These are phyloP conservation scores for Mychonastes homosphaera DNA, from an alignment of 139 green algal species.

Conservation along the genomic window DNA sequence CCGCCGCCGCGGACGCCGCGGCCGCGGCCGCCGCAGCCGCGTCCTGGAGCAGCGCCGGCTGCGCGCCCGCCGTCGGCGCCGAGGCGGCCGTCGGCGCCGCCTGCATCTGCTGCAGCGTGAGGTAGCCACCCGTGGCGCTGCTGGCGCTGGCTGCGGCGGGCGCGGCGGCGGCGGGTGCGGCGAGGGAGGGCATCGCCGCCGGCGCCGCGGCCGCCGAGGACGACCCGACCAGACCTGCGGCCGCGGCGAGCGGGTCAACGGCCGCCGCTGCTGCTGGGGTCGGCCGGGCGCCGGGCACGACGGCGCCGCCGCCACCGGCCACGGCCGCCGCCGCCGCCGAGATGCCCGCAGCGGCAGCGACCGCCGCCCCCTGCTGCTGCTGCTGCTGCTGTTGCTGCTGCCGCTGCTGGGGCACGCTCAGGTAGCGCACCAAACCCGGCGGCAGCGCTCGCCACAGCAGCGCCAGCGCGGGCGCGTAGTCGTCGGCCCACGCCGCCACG, in stretches of 20 bases:
- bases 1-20: neutral
- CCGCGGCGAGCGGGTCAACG: neutral
- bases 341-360: neutral
- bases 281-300: neutral
- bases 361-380: neutral
- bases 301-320: constrained; percentile 3
- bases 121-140: too few species aligned
- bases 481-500: constrained; percentile 70
- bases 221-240: neutral
- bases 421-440: constrained; percentile 56
- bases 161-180: neutral
- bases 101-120: too few species aligned
- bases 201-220: constrained; percentile 1
- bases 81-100: too few species aligned
- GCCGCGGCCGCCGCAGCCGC: neutral
- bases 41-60: neutral
- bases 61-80: too few species aligned
- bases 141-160: neutral
- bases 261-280: neutral
- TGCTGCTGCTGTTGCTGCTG: constrained; percentile 10
- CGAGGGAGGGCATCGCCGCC: neutral
- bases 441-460: constrained; percentile 62
- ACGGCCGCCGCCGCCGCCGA: neutral
- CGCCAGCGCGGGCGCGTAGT: constrained; percentile 52
- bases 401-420: constrained; percentile 29